Evolutionary conservation across 2,329 filamentous ascomycete genomes (phyloP).

Genomic region (Stachybotrys elegans): DNA sequence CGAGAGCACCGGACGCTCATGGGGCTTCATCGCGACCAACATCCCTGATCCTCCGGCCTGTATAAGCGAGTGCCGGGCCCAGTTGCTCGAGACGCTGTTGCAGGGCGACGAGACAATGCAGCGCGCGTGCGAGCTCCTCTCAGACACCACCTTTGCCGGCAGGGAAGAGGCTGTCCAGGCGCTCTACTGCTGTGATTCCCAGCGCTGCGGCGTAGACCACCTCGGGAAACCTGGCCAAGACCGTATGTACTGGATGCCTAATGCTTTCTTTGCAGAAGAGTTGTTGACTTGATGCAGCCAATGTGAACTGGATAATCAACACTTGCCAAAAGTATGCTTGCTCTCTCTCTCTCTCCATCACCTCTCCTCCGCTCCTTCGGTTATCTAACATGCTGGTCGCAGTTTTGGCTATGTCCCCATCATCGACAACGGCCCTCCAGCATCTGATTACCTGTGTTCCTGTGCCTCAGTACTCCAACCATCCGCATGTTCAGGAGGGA

Average conservation of each 20-base stretch:
- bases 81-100: slow-evolving; percentile 24
- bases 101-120: slow-evolving; percentile 22
- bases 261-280: not conserved
- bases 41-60: slow-evolving; percentile 27
- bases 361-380: not conserved
- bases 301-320: slow-evolving; percentile 46
- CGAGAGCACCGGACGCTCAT: slow-evolving; percentile 13
- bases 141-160: slow-evolving; percentile 17
- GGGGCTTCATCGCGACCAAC: slow-evolving; percentile 23
- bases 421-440: slow-evolving; percentile 20
- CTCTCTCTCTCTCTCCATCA: too few species aligned
- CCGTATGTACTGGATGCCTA: slow-evolving; percentile 26
- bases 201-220: slow-evolving; percentile 42
- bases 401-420: slow-evolving; percentile 20
- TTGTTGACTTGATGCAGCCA: slow-evolving; percentile 31
- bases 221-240: slow-evolving; percentile 30
- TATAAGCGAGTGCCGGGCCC: slow-evolving; percentile 25
- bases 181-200: slow-evolving; percentile 48
- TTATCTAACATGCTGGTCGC: slow-evolving; percentile 6
- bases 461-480: too few species aligned
- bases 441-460: slow-evolving; percentile 16
- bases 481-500: too few species aligned
- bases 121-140: slow-evolving; percentile 25
- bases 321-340: slow-evolving; percentile 42
- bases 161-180: slow-evolving; percentile 30